These are phyloP conservation scores for Yamadazyma insecticola DNA, from an alignment of 805 yeast genomes.

Conservation along the genomic window DNA sequence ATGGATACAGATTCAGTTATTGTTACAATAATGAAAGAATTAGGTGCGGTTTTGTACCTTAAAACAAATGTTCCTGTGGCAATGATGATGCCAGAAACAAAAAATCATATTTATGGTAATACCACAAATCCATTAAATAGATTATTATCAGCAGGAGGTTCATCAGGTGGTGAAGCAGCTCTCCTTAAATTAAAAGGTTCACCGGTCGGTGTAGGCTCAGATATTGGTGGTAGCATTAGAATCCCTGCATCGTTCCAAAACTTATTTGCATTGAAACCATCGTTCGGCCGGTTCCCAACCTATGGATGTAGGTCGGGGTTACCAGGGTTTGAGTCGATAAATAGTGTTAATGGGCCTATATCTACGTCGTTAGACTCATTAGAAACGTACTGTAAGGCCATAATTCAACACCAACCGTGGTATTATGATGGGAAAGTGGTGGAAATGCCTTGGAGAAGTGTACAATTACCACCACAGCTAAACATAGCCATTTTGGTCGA, in stretches of 20 bases:
- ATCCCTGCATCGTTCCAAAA: constrained; percentile 42
- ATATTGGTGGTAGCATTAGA: constrained; percentile 42
- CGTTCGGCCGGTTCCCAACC: constrained; percentile 30
- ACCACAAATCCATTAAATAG: constrained; percentile 35
- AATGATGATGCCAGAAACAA: constrained; percentile 40
- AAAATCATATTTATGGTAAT: constrained; percentile 35
- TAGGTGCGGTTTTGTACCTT: constrained; percentile 42
- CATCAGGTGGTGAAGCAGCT: constrained; percentile 43
- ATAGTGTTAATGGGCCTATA: constrained; percentile 51
- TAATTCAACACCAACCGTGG: constrained; percentile 59
- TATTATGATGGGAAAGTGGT: constrained; percentile 42
- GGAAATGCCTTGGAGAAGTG: constrained; percentile 51
- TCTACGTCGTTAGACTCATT: constrained; percentile 7
- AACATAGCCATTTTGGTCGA: constrained; percentile 58
- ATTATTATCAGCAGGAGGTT: constrained; percentile 37
- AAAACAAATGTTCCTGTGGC: constrained; percentile 42
- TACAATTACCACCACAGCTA: constrained; percentile 32
- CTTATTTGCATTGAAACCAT: constrained; percentile 35
- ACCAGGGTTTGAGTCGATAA: constrained; percentile 61
- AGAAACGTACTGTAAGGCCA: constrained; percentile 10
- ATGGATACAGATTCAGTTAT: constrained; percentile 26
- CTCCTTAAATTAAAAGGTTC: constrained; percentile 37
- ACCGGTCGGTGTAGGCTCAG: constrained; percentile 37
- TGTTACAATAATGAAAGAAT: constrained; percentile 26
- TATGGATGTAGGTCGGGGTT: constrained; percentile 50